Conservation (phyloP, 164 flowering plant genomes). For the Berberis thunbergii region DNA sequence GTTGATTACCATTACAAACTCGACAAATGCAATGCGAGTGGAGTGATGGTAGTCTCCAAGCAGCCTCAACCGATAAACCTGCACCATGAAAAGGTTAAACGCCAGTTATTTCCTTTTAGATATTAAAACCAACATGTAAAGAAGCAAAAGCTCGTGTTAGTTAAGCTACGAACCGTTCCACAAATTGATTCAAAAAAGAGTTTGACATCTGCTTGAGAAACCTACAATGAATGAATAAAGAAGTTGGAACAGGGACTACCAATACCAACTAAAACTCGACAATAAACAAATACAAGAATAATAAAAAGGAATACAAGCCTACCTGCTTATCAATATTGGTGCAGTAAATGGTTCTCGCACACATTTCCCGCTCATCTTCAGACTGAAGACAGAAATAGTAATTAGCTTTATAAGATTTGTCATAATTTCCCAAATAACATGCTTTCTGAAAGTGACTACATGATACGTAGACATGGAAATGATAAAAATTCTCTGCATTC, state of each 20-base stretch:
- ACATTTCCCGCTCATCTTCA: slow-evolving; percentile 87
- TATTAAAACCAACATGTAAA: background rate
- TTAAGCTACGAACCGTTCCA: slow-evolving; percentile 43
- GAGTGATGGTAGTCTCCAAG: no score
- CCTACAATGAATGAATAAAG: slow-evolving; percentile 23
- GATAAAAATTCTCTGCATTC: no score
- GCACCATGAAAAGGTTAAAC: no score
- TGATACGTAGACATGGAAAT: no score
- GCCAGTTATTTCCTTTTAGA: background rate
- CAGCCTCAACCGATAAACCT: no score
- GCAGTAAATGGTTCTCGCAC: slow-evolving; percentile 74
- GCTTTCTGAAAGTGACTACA: no score
- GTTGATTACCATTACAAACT: no score
- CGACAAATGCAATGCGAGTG: no score
- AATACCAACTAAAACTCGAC: slow-evolving; percentile 1
- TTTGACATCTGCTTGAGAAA: slow-evolving; percentile 68
- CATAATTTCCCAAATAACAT: background rate
- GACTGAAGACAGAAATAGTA: slow-evolving; percentile 24
- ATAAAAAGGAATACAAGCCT: background rate
- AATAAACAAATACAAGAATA: slow-evolving; percentile 2
- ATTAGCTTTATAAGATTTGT: slow-evolving; percentile 2
- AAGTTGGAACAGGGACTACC: background rate
- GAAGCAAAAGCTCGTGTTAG: background rate
- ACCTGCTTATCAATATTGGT: slow-evolving; percentile 89
- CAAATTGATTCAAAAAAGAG: slow-evolving; percentile 69